Conservation (phyloP, 805 yeast species). For the Candida ascalaphidarum region DNA sequence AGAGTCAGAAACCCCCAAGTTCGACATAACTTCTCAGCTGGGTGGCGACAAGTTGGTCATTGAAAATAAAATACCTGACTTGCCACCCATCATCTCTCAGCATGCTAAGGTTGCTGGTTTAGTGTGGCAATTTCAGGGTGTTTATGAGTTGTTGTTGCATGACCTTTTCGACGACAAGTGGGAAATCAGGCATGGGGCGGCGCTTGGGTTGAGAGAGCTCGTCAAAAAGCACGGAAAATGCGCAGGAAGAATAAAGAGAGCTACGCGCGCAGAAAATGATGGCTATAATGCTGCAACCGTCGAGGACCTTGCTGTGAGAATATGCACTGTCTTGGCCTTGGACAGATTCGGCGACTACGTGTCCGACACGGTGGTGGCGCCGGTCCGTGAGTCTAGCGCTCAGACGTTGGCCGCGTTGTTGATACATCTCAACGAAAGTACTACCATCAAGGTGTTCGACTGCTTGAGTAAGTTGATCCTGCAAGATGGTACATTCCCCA, state of each 20-base stretch:
- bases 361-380: slow-evolving; percentile 96
- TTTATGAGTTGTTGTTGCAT: slow-evolving; percentile 69
- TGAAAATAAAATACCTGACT: slow-evolving; percentile 62
- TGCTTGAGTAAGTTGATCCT: slow-evolving; percentile 62
- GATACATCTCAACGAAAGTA: slow-evolving; percentile 56
- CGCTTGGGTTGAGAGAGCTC: slow-evolving; percentile 84
- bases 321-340: slow-evolving; percentile 79
- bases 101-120: slow-evolving; percentile 65
- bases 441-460: slow-evolving; percentile 53
- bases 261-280: slow-evolving; percentile 53
- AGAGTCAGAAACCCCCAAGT: slow-evolving; percentile 20
- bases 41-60: slow-evolving; percentile 78
- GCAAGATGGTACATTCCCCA: slow-evolving; percentile 44
- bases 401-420: slow-evolving; percentile 88
- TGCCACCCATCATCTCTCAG: slow-evolving; percentile 60
- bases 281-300: slow-evolving; percentile 56
- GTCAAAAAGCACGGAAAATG: slow-evolving; percentile 74
- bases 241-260: slow-evolving; percentile 74
- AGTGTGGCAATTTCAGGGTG: slow-evolving; percentile 93
- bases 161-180: slow-evolving; percentile 81
- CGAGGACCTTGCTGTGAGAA: slow-evolving; percentile 81
- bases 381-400: slow-evolving; percentile 94
- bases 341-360: slow-evolving; percentile 97
- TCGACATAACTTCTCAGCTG: slow-evolving; percentile 68
- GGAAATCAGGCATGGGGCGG: slow-evolving; percentile 96